A percentile compares a stretch with the other conserved stretches of the same genome.
These are phyloP conservation scores for Patellifolia procumbens DNA, from an alignment of 179 eudicot species.

Conservation along the genomic window DNA sequence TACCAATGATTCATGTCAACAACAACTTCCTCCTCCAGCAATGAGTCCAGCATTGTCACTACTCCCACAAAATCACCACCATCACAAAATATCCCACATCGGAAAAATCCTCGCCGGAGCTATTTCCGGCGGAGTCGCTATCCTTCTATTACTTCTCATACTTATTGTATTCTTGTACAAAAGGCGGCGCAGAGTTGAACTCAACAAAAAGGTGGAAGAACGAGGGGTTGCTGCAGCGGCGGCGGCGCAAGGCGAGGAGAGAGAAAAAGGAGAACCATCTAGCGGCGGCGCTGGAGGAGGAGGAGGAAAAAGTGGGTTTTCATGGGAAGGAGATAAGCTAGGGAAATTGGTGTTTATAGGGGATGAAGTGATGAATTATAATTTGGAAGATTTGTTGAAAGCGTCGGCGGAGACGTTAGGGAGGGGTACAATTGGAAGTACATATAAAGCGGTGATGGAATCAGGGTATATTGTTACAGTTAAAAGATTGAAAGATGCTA, in stretches of 20 bases:
- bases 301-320: conserved; percentile 40
- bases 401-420: conserved; percentile 97
- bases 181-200: not conserved
- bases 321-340: conserved; percentile 61
- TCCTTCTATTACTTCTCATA: not conserved
- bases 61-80: not conserved
- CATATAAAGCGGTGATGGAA: conserved; percentile 96
- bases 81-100: not conserved
- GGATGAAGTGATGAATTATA: conserved; percentile 58
- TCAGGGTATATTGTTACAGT: conserved; percentile 87
- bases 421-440: conserved; percentile 80
- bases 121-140: conserved; percentile 17
- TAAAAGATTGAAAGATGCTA: conserved; percentile 75
- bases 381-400: conserved; percentile 77
- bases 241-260: conserved; percentile 41
- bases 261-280: conserved; percentile 30
- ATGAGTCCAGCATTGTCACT: conserved; percentile 28
- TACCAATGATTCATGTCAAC: conserved; percentile 23
- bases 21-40: conserved; percentile 26
- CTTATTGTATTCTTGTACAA: not conserved
- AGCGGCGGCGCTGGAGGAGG: conserved; percentile 41
- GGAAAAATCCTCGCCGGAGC: conserved; percentile 19
- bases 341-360: conserved; percentile 69
- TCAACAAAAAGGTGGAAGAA: not conserved
- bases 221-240: conserved; percentile 16